These are phyloP conservation scores for Yamadazyma aaseri DNA, from an alignment of 1,139 yeast genomes.

Conservation along the genomic window DNA sequence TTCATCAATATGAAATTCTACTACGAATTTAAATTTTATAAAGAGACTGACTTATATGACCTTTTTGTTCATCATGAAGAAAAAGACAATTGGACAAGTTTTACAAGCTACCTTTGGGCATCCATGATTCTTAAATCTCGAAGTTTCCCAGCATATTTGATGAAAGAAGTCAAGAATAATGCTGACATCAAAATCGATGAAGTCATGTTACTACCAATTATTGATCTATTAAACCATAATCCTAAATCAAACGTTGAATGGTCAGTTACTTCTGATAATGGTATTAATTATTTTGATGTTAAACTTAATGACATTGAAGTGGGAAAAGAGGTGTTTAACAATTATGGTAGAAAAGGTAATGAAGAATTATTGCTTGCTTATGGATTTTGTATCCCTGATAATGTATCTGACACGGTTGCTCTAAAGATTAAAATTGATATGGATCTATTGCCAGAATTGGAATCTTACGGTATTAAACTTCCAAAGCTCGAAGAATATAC, in stretches of 20 bases:
- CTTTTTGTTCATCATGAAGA: slow-evolving; percentile 24
- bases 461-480: slow-evolving; percentile 39
- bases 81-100: slow-evolving; percentile 55
- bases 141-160: slow-evolving; percentile 67
- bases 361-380: slow-evolving; percentile 65
- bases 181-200: slow-evolving; percentile 34
- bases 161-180: slow-evolving; percentile 24
- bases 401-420: slow-evolving; percentile 63
- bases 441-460: slow-evolving; percentile 31
- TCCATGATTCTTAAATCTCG: slow-evolving; percentile 68
- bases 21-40: slow-evolving; percentile 47
- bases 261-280: slow-evolving; percentile 31
- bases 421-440: slow-evolving; percentile 51
- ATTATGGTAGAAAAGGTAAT: slow-evolving; percentile 85
- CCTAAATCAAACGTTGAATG: slow-evolving; percentile 65
- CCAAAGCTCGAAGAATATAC: slow-evolving; percentile 52
- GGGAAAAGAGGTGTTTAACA: slow-evolving; percentile 63
- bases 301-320: slow-evolving; percentile 22
- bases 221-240: slow-evolving; percentile 76
- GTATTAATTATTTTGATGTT: slow-evolving; percentile 24
- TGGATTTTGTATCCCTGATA: slow-evolving; percentile 68
- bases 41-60: slow-evolving; percentile 33
- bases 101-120: slow-evolving; percentile 73
- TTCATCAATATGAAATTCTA: slow-evolving; percentile 45
- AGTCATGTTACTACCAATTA: slow-evolving; percentile 73